These are phyloP conservation scores for Hypomontagnella monticulosa DNA, from an alignment of 495 filamentous ascomycete species.

Conservation along the genomic window DNA sequence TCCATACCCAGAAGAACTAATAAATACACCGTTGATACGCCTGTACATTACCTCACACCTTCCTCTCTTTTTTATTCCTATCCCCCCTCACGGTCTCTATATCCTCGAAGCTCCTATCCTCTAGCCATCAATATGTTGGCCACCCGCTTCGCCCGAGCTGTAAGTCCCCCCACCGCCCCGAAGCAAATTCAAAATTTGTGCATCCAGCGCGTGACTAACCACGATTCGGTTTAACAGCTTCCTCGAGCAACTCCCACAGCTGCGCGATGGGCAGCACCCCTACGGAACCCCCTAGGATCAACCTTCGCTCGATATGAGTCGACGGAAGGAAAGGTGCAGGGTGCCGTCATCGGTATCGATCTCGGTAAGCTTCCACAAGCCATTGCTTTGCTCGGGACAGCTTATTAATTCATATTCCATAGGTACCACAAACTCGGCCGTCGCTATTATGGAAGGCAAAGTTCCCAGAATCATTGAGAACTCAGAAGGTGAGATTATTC, in stretches of 20 bases:
- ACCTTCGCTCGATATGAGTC: slow-evolving; percentile 76
- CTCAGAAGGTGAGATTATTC: slow-evolving; percentile 75
- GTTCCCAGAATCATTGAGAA: slow-evolving; percentile 96
- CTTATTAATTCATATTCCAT: slow-evolving; percentile 40
- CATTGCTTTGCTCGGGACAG: slow-evolving; percentile 5
- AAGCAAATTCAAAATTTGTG: slow-evolving; percentile 17
- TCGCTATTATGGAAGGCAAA: slow-evolving; percentile 98
- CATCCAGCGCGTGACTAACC: slow-evolving; percentile 35
- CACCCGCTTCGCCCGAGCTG: slow-evolving; percentile 71
- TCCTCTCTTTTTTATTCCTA: slow-evolving; percentile 41
- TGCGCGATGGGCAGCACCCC: slow-evolving; percentile 67
- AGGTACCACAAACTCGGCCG: slow-evolving; percentile 98
- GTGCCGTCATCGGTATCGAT: slow-evolving; percentile 98
- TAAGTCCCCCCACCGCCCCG: slow-evolving; percentile 60
- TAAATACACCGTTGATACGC: slow-evolving; percentile 28
- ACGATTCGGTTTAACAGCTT: slow-evolving; percentile 60
- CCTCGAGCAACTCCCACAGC: slow-evolving; percentile 69
- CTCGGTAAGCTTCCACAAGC: slow-evolving; percentile 72
- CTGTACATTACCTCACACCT: slow-evolving; percentile 47
- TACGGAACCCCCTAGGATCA: slow-evolving; percentile 59
- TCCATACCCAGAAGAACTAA: slow-evolving; percentile 45
- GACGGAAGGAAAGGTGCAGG: slow-evolving; percentile 88
- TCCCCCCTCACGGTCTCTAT: slow-evolving; percentile 42
- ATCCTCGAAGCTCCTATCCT: slow-evolving; percentile 44
- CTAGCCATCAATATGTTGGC: slow-evolving; percentile 67